Conservation (phyloP, 1,284 basidiomycete species). For the Pseudozyma sp. region DNA sequence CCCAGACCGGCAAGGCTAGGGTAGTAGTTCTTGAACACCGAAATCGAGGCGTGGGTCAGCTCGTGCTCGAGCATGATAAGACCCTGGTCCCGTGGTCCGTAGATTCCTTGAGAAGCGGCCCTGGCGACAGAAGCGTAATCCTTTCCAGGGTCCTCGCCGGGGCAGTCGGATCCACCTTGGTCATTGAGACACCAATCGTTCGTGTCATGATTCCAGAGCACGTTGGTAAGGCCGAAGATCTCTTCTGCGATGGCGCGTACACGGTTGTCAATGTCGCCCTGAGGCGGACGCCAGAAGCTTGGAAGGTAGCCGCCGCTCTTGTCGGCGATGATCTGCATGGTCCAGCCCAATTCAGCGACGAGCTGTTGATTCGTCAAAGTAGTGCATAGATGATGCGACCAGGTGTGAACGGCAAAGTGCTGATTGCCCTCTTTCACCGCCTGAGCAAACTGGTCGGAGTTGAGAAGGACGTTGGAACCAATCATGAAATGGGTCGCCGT, state of each 20-base stretch:
- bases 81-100: conserved; percentile 72
- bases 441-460: conserved; percentile 77
- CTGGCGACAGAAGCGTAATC: conserved; percentile 35
- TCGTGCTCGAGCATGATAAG: conserved; percentile 87
- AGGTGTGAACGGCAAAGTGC: conserved; percentile 69
- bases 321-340: conserved; percentile 80
- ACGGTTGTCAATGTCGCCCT: conserved; percentile 68
- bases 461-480: conserved; percentile 85
- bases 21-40: conserved; percentile 78
- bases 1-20: conserved; percentile 76
- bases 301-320: conserved; percentile 65
- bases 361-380: conserved; percentile 85
- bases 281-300: conserved; percentile 70
- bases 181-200: conserved; percentile 66
- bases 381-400: conserved; percentile 76
- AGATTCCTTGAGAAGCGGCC: conserved; percentile 31
- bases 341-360: conserved; percentile 95
- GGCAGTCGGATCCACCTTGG: conserved; percentile 39
- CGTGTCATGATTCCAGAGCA: conserved; percentile 65
- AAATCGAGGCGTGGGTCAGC: conserved; percentile 75
- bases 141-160: conserved; percentile 42
- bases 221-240: conserved; percentile 66
- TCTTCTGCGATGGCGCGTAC: conserved; percentile 63
- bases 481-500: conserved; percentile 91
- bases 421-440: conserved; percentile 83